Base-by-base conservation (phyloP, 2,329 filamentous ascomycete species). In the Aspergillus floridensis region DNA sequence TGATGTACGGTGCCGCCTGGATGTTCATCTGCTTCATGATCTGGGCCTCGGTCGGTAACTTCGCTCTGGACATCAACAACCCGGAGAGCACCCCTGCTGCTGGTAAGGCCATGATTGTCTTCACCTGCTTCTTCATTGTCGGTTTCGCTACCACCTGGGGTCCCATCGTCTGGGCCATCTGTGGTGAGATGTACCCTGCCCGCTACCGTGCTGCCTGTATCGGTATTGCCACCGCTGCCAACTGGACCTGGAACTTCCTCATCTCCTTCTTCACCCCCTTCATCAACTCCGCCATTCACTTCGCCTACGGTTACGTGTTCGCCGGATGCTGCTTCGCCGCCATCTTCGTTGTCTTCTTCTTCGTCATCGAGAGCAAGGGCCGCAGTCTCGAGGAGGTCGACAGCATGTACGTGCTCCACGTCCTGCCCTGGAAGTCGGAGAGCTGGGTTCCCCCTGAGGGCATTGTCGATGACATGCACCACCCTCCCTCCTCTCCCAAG, bases 231-330 rank as follows among this genome's bases (percentile, higher is more conserved):
- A 92, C 89, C 5, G 86, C 89, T 2, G 86, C 89, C 41, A 93
- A 93, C 76, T 93, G 90, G 90, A 74, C 77, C 32, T 91, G 87
- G 86, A 90, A 91, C 74, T 92, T 92, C 75, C 75, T 89, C 68
- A 80, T 90, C 64, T 85, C 85, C 0, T 93, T 93, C 81, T 92
- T 93, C 80, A 92, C 90, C 0, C 88, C 90, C 0, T 92, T 92
- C 74, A 92, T 93, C 72, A 89, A 86, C 1, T 78, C 79, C 0
- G 81, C 84, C 8, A 93, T 93, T 59, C 84, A 90, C 67, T 93
- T 89, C 75, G 82, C 82, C 21, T 92, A 92, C 71, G 90, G 90
- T 12, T 91, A 92, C 66, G 86, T 93, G 49, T 93, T 93, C 71
- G 89, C 89, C 0, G 87, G 81, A 1, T 92, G 88, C 72, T 91